Percentiles rank a stretch among this genome's conserved stretches.
Conservation (phyloP, 495 filamentous ascomycete species). For the Clavariopsis aquatica region DNA sequence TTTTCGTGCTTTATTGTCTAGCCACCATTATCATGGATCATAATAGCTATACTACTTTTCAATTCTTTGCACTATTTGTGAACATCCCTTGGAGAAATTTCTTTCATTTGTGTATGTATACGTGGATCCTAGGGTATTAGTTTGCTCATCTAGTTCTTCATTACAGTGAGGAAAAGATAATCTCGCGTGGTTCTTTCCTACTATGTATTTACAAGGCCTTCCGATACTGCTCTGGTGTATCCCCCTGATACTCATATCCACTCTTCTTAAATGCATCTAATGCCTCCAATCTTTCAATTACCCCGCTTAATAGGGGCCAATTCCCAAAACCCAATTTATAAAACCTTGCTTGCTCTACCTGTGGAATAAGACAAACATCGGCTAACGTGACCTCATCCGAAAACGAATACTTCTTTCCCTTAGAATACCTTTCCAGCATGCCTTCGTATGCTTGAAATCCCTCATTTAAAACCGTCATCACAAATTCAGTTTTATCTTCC, state of each 20-base stretch:
- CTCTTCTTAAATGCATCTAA: constrained; percentile 15
- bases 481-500: background rate
- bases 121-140: no score
- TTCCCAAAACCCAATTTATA: constrained; percentile 50
- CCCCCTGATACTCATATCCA: constrained; percentile 37
- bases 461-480: background rate
- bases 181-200: background rate
- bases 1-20: no score
- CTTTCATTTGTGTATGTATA: no score
- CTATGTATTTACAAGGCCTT: background rate
- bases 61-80: no score
- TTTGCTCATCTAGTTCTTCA: no score
- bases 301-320: constrained; percentile 47
- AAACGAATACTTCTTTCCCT: constrained; percentile 50
- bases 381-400: constrained; percentile 55
- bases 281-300: constrained; percentile 39
- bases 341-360: constrained; percentile 54
- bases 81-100: no score
- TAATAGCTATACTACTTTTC: no score
- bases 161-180: no score
- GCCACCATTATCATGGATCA: no score
- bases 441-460: constrained; percentile 54
- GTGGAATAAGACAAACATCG: constrained; percentile 56
- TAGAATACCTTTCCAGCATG: constrained; percentile 38
- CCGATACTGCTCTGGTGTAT: background rate